phyloP scores from a whole-genome alignment of 768 basidiomycete species.

The Suillus tomentosus region DNA sequence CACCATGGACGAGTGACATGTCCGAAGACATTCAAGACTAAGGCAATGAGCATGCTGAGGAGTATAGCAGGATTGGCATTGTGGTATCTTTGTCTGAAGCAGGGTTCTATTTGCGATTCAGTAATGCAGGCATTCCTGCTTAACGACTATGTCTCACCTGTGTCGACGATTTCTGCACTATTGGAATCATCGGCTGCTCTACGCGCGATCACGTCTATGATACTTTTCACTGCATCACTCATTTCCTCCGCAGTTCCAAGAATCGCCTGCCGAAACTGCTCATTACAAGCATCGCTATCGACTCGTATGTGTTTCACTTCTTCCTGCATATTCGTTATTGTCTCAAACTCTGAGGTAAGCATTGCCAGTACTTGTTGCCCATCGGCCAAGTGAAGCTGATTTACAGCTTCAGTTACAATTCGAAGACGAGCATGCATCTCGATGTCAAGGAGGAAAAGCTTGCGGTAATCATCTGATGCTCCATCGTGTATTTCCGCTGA shows the following conservation, averaged over 20 bases:
- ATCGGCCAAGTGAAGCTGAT: not conserved
- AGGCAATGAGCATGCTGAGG: slow-evolving; percentile 1
- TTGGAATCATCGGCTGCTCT: slow-evolving; percentile 3
- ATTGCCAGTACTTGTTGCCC: not conserved
- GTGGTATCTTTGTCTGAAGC: not conserved
- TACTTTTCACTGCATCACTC: not conserved
- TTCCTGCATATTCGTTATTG: not conserved
- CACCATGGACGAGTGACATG: too few relatives aligned
- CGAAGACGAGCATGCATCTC: not conserved
- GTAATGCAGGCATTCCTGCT: not conserved
- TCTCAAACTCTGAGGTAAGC: not conserved
- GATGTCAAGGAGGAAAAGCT: not conserved
- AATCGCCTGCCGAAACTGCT: not conserved
- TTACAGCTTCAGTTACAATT: not conserved
- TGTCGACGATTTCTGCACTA: slow-evolving; percentile 1
- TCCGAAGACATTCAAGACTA: slow-evolving; percentile 14
- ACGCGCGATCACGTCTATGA: not conserved
- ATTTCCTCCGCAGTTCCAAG: not conserved
- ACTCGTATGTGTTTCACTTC: not conserved
- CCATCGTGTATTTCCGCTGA: not conserved
- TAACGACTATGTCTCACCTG: too few relatives aligned
- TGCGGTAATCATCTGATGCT: not conserved
- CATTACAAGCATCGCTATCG: not conserved
- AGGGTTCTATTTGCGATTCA: not conserved
- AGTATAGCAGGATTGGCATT: slow-evolving; percentile 12